Evolutionary conservation across 805 yeast genomes (phyloP).

Genomic region (Candida koratica): DNA sequence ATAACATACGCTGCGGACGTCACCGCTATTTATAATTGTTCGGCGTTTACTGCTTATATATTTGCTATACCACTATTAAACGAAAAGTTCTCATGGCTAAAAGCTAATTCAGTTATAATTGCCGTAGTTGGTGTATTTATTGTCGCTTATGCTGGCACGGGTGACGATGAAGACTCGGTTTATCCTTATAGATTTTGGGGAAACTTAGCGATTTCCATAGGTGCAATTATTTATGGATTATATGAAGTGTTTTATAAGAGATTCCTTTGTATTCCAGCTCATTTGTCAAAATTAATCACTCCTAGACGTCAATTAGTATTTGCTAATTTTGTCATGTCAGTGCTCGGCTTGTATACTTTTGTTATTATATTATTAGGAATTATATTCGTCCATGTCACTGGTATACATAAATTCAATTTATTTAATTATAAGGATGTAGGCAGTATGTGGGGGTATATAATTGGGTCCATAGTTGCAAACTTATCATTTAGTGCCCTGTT

Average conservation of each 20-base stretch:
- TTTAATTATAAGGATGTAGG: constrained; percentile 39
- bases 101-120: constrained; percentile 61
- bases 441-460: constrained; percentile 44
- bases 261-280: constrained; percentile 67
- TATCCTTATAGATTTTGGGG: constrained; percentile 67
- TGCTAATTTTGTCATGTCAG: constrained; percentile 70
- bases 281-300: constrained; percentile 38
- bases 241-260: constrained; percentile 83
- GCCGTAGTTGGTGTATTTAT: constrained; percentile 74
- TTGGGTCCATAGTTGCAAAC: constrained; percentile 57
- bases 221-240: constrained; percentile 75
- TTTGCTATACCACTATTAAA: constrained; percentile 73
- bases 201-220: constrained; percentile 63
- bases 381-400: constrained; percentile 47
- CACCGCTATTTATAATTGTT: constrained; percentile 86
- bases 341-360: constrained; percentile 57
- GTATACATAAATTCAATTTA: constrained; percentile 54
- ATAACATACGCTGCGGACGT: constrained; percentile 80
- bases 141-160: constrained; percentile 65
- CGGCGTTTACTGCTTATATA: constrained; percentile 83
- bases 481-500: constrained; percentile 68
- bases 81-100: constrained; percentile 61
- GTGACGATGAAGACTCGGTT: constrained; percentile 19
- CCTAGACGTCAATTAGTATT: constrained; percentile 72
- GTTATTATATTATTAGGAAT: constrained; percentile 46